A percentile compares a stretch with the other conserved stretches of the same genome.
These are phyloP conservation scores for Heterobasidion annosum DNA, from an alignment of 1,284 basidiomycete species.

Conservation along the genomic window DNA sequence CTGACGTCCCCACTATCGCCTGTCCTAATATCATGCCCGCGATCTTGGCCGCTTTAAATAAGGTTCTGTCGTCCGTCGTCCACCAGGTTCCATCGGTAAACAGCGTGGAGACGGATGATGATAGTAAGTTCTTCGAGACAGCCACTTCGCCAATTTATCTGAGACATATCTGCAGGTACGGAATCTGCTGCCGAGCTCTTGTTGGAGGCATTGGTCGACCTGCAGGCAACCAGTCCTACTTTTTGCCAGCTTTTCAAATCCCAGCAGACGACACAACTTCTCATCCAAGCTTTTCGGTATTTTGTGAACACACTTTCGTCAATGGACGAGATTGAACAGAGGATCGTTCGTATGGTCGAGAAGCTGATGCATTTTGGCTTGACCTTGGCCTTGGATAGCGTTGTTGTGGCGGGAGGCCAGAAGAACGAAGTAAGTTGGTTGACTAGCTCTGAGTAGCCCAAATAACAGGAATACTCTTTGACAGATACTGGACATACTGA, in stretches of 20 bases:
- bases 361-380: constrained; percentile 61
- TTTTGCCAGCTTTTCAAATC: constrained; percentile 69
- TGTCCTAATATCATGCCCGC: constrained; percentile 64
- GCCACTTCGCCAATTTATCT: neutral
- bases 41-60: constrained; percentile 53
- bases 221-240: constrained; percentile 49
- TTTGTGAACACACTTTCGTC: constrained; percentile 38
- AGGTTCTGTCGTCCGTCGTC: constrained; percentile 16
- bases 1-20: constrained; percentile 25
- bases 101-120: neutral
- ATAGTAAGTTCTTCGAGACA: constrained; percentile 3
- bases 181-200: constrained; percentile 46
- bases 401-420: constrained; percentile 41
- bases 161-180: neutral
- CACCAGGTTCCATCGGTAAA: constrained; percentile 1
- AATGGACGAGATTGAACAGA: constrained; percentile 30
- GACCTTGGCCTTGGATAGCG: constrained; percentile 53
- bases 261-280: constrained; percentile 53
- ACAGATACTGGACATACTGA: constrained; percentile 51
- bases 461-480: constrained; percentile 1
- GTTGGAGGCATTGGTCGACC: constrained; percentile 54
- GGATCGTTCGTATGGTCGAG: constrained; percentile 45
- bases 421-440: constrained; percentile 51
- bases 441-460: neutral
- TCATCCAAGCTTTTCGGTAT: constrained; percentile 52